phyloP scores from a whole-genome alignment of 192 early-diverging fungal genomes.

The Linnemannia zychae region DNA sequence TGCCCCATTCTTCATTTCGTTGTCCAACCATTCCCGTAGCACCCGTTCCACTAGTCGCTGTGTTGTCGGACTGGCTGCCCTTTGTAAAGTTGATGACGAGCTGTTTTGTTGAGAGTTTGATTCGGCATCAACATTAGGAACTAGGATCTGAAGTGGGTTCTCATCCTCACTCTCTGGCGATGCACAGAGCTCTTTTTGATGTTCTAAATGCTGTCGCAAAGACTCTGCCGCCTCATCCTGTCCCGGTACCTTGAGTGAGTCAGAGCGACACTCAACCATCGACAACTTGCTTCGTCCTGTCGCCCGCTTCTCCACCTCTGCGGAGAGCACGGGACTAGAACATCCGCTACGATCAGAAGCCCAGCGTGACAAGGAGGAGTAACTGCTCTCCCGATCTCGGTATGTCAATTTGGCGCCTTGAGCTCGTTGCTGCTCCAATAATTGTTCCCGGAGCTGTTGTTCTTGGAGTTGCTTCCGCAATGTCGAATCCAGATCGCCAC shows the following conservation, averaged over 20 bases:
- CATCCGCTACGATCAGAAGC: slow-evolving; percentile 23
- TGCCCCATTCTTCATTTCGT: slow-evolving; percentile 37
- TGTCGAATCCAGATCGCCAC: slow-evolving; percentile 29
- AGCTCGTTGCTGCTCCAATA: slow-evolving; percentile 15
- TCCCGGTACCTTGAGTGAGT: slow-evolving; percentile 24
- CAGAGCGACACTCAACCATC: slow-evolving; percentile 1
- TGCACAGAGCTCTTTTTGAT: background rate
- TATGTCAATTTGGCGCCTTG: slow-evolving; percentile 24
- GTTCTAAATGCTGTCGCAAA: background rate
- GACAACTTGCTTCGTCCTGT: slow-evolving; percentile 7
- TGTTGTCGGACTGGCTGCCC: slow-evolving; percentile 60
- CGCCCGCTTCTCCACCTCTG: slow-evolving; percentile 13
- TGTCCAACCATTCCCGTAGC: slow-evolving; percentile 63
- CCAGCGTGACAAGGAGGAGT: slow-evolving; percentile 9
- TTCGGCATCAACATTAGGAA: background rate
- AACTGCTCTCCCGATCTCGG: slow-evolving; percentile 36
- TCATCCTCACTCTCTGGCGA: background rate
- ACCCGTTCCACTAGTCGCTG: slow-evolving; percentile 62
- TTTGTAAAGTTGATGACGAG: slow-evolving; percentile 6
- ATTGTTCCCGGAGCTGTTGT: slow-evolving; percentile 18
- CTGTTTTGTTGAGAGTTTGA: background rate
- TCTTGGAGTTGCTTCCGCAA: slow-evolving; percentile 33
- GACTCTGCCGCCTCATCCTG: slow-evolving; percentile 3
- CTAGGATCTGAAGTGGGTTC: background rate
- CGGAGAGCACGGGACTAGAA: slow-evolving; percentile 26